A percentile compares a stretch with the other conserved stretches of the same genome.
Conservation (phyloP, 192 early-diverging fungal genomes). For the Diversispora epigaea region DNA sequence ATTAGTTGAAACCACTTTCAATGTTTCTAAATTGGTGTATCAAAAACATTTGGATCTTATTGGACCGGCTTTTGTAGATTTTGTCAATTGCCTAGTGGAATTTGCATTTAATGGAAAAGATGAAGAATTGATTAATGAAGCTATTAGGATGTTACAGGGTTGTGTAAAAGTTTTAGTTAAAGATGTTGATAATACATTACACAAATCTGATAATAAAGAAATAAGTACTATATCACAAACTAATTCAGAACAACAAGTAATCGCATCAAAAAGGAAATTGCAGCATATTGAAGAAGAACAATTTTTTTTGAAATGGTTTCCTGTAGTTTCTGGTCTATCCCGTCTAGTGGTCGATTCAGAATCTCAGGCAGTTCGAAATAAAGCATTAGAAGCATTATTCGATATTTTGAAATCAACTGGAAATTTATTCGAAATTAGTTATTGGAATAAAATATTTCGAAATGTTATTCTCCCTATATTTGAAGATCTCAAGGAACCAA, state of each 20-base stretch:
- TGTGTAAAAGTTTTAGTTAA: slow-evolving; percentile 44
- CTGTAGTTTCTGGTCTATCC: slow-evolving; percentile 48
- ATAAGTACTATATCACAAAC: slow-evolving; percentile 52
- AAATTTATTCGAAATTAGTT: slow-evolving; percentile 66
- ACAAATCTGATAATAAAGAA: slow-evolving; percentile 29
- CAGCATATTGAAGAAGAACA: slow-evolving; percentile 44
- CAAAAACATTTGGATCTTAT: slow-evolving; percentile 47
- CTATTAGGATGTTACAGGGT: slow-evolving; percentile 51
- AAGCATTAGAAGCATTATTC: slow-evolving; percentile 82
- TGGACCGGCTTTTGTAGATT: slow-evolving; percentile 49
- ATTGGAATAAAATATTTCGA: slow-evolving; percentile 83
- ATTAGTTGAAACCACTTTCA: slow-evolving; percentile 48
- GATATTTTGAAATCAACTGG: slow-evolving; percentile 80
- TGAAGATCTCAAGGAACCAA: slow-evolving; percentile 70
- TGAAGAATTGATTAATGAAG: slow-evolving; percentile 52
- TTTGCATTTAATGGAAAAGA: slow-evolving; percentile 51
- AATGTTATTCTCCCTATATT: slow-evolving; percentile 90
- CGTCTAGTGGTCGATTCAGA: slow-evolving; percentile 49
- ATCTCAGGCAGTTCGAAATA: slow-evolving; percentile 40
- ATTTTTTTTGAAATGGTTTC: slow-evolving; percentile 54
- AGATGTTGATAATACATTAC: slow-evolving; percentile 35
- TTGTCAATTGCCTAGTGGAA: slow-evolving; percentile 51
- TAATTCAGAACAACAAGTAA: slow-evolving; percentile 57
- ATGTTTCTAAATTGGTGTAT: slow-evolving; percentile 47
- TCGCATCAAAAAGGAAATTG: slow-evolving; percentile 31